These are phyloP conservation scores for Sanguinoderma infundibulare DNA, from an alignment of 1,284 basidiomycete genomes.

Conservation along the genomic window DNA sequence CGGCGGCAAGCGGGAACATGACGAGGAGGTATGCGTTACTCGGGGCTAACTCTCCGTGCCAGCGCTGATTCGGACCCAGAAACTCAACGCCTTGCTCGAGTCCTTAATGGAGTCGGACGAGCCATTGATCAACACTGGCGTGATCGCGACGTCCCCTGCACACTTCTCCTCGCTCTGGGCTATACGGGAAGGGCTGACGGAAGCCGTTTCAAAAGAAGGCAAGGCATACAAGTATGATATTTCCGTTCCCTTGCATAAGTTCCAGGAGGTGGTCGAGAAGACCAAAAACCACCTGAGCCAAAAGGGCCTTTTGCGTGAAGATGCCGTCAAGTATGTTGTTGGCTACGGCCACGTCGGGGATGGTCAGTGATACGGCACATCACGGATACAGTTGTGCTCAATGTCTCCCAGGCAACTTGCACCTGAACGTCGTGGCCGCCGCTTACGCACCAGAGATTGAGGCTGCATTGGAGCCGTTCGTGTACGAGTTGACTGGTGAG, in stretches of 20 bases:
- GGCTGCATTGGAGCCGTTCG: conserved; percentile 89
- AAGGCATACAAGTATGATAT: conserved; percentile 99
- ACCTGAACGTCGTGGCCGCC: conserved; percentile 92
- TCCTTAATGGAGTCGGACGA: conserved; percentile 75
- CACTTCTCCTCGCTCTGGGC: conserved; percentile 94
- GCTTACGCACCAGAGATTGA: conserved; percentile 86
- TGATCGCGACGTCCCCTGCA: conserved; percentile 89
- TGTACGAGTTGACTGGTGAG: conserved; percentile 91
- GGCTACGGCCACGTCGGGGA: conserved; percentile 98
- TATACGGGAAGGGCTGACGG: conserved; percentile 93
- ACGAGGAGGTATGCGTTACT: conserved; percentile 76
- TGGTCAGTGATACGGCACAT: conserved; percentile 54
- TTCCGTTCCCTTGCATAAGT: conserved; percentile 87
- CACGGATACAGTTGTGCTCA: conserved; percentile 11
- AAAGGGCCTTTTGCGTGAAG: conserved; percentile 74
- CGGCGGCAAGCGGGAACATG: conserved; percentile 92
- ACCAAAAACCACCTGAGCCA: conserved; percentile 77
- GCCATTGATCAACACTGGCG: conserved; percentile 87
- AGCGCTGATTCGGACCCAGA: conserved; percentile 52
- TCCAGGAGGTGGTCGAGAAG: conserved; percentile 89
- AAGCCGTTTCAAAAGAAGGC: conserved; percentile 93
- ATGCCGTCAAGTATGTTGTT: conserved; percentile 81
- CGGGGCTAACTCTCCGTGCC: neutral
- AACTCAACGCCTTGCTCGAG: conserved; percentile 87
- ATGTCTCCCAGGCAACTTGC: conserved; percentile 77